Conservation (phyloP, 2,329 filamentous ascomycete species). For the Hypoxylon sp. region DNA sequence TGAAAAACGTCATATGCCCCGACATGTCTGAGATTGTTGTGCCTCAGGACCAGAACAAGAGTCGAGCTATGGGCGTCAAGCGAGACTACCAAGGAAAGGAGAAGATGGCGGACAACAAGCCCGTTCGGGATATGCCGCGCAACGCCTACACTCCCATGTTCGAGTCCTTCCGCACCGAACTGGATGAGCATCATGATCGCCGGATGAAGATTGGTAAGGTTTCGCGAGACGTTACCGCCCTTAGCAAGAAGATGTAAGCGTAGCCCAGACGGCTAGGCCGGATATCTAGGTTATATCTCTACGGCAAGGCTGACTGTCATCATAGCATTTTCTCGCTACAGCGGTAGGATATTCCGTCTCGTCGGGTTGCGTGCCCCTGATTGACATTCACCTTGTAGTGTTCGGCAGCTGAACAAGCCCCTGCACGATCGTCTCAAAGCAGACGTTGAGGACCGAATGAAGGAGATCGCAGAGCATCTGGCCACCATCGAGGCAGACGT, state of each 20-base stretch:
- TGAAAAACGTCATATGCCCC: conserved; percentile 1
- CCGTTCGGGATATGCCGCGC: conserved; percentile 47
- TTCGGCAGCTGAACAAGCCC: conserved; percentile 67
- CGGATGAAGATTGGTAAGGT: conserved; percentile 90
- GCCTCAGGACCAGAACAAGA: conserved; percentile 33
- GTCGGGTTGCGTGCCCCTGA: neutral
- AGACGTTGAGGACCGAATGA: conserved; percentile 73
- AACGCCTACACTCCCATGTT: conserved; percentile 77
- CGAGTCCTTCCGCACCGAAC: conserved; percentile 81
- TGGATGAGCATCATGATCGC: conserved; percentile 94
- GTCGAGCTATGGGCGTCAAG: conserved; percentile 54
- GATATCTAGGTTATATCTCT: conserved; percentile 12
- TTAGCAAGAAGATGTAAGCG: conserved; percentile 94
- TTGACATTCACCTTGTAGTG: conserved; percentile 53
- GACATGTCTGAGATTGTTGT: conserved; percentile 41
- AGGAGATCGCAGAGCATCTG: conserved; percentile 76
- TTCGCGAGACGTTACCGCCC: conserved; percentile 88
- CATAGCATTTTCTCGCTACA: conserved; percentile 83
- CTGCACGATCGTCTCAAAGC: conserved; percentile 74
- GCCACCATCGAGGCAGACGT: conserved; percentile 74
- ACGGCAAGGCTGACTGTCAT: conserved; percentile 1
- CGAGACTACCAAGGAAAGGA: conserved; percentile 62
- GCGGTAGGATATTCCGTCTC: conserved; percentile 58
- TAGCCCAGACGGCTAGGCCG: neutral
- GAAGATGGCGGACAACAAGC: conserved; percentile 45